Conservation (phyloP, 805 yeast genomes). For the Spathaspora gorwiae region DNA sequence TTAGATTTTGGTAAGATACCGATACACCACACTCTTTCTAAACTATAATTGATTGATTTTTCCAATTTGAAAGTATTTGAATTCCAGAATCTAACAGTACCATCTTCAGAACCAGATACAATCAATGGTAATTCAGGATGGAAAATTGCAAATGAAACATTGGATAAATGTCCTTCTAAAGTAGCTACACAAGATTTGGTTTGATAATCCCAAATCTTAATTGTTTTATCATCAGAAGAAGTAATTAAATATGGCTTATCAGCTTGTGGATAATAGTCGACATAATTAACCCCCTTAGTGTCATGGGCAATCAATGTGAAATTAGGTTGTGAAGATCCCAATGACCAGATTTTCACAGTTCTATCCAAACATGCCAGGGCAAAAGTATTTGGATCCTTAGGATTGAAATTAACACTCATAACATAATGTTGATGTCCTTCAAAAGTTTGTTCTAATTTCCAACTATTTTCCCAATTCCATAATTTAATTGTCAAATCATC, state of each 20-base stretch:
- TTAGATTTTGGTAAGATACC: conserved; percentile 68
- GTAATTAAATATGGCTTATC: conserved; percentile 96
- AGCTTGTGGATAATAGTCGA: conserved; percentile 93
- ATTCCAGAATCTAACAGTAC: conserved; percentile 92
- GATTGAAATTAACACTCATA: conserved; percentile 92
- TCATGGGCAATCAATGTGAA: conserved; percentile 90
- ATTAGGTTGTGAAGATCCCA: conserved; percentile 83
- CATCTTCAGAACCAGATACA: conserved; percentile 95
- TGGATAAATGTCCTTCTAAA: conserved; percentile 87
- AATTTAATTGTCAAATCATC: conserved; percentile 89
- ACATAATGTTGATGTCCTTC: conserved; percentile 96
- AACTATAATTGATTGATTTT: conserved; percentile 82
- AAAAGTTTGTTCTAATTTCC: conserved; percentile 86
- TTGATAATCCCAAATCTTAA: conserved; percentile 95
- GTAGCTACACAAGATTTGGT: conserved; percentile 94
- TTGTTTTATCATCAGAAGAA: conserved; percentile 83
- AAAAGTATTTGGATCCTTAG: conserved; percentile 95
- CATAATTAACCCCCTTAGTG: conserved; percentile 90
- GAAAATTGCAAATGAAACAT: conserved; percentile 95
- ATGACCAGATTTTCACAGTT: conserved; percentile 94
- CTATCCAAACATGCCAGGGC: conserved; percentile 96
- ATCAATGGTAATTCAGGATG: conserved; percentile 97
- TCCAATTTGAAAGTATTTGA: conserved; percentile 90
- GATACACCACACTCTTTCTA: conserved; percentile 97
- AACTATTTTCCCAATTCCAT: conserved; percentile 96